Evolutionary conservation across 805 yeast species (phyloP), one percentile per base, ranked within the genome.

Genomic region (Kazachstania viticola): DNA sequence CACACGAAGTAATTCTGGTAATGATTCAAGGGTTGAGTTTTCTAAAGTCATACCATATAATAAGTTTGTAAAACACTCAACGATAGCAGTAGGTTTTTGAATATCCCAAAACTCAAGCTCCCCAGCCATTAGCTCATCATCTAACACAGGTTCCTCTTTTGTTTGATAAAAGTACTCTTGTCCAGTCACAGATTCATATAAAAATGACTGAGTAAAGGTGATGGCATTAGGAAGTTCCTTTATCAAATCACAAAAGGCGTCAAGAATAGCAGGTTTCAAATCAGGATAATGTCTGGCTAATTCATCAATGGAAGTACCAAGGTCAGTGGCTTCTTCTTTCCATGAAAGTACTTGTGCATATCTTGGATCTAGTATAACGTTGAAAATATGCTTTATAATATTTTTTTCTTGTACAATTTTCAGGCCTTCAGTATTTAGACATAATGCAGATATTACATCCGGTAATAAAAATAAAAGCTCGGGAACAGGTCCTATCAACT

Each of bases 261-360:
- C 54, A 31, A 71, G 54, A 15, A 85, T 72, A 0, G 56, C 46
- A 0, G 79, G 75, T 30, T 79, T 74, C 37, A 84, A 61, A 2
- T 68, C 73, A 1, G 94, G 82, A 46, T 81, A 83, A 48, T 87
- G 95, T 46, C 95, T 69, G 2, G 81, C 75, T 29, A 85, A 56
- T 42, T 82, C 93, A 48, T 85, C 95, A 44, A 85, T 65, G 0
- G 78, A 65, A 17, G 69, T 61, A 2, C 93, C 94, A 13, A 82
- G 49, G 19, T 65, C 64, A 11, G 67, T 61, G 2, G 74, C 64
- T 44, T 64, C 64, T 31, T 73, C 81, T 21, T 68, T 64, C 33
- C 59, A 58, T 3, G 73, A 64, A 33, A 81, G 48, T 14, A 67
- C 72, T 39, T 68, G 69, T 4, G 83, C 74, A 38, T 62, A 60